Conservation (phyloP, 2,329 filamentous ascomycete genomes). For the Calonectria hawksworthii region DNA sequence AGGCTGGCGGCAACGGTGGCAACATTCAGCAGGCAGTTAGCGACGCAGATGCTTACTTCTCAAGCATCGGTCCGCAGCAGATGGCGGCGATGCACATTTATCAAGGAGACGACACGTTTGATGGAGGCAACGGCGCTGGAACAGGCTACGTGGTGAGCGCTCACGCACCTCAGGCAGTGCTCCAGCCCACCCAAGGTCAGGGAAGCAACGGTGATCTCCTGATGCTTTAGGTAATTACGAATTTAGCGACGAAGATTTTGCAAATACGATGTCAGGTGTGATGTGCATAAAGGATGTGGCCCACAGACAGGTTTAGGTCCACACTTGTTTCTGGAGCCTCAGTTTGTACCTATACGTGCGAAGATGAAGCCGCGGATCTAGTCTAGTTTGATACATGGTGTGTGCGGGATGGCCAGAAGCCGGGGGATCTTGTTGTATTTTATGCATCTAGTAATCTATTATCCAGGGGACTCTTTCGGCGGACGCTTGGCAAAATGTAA, state of each 20-base stretch:
- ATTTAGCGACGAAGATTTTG: slow-evolving; percentile 38
- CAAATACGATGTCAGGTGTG: slow-evolving; percentile 16
- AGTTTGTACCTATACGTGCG: slow-evolving; percentile 7
- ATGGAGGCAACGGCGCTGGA: slow-evolving; percentile 67
- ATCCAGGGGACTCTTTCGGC: neutral
- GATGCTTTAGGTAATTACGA: slow-evolving; percentile 63
- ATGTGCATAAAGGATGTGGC: slow-evolving; percentile 18
- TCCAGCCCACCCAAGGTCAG: slow-evolving; percentile 76
- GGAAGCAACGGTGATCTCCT: slow-evolving; percentile 80
- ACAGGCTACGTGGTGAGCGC: slow-evolving; percentile 83
- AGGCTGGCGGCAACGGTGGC: slow-evolving; percentile 47
- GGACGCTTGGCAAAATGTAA: neutral
- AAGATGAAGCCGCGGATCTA: neutral
- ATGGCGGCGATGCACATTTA: slow-evolving; percentile 81
- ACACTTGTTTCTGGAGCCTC: neutral
- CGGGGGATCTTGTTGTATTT: neutral
- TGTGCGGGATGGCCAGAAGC: neutral
- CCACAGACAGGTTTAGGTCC: neutral
- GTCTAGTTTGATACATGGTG: neutral
- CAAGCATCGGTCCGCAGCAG: slow-evolving; percentile 79
- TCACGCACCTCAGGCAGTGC: slow-evolving; percentile 81
- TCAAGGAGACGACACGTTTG: slow-evolving; percentile 72
- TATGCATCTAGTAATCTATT: neutral
- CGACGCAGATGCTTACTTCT: slow-evolving; percentile 93
- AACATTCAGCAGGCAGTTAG: slow-evolving; percentile 80